phyloP scores from a whole-genome alignment of 768 basidiomycete species.

The Amanita thiersii region DNA sequence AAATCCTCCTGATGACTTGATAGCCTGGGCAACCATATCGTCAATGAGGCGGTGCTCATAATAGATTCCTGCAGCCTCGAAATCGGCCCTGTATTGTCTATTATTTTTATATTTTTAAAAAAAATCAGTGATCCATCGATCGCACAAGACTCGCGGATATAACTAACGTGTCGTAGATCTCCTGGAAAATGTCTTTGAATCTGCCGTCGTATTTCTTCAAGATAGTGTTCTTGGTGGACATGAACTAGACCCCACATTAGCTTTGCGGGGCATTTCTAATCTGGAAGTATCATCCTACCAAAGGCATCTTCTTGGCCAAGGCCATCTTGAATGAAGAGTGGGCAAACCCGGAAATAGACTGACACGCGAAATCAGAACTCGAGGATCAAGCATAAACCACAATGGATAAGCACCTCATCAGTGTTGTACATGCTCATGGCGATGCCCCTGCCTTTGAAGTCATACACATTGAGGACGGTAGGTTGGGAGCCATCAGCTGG shows the following conservation, averaged over 20 bases:
- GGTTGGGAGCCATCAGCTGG: slow-evolving; percentile 67
- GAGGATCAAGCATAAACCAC: neutral
- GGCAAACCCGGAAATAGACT: slow-evolving; percentile 93
- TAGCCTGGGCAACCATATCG: slow-evolving; percentile 96
- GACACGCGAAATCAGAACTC: neutral
- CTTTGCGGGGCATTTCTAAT: neutral
- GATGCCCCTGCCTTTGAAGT: slow-evolving; percentile 89
- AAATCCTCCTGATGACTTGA: slow-evolving; percentile 95
- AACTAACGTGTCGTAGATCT: slow-evolving; percentile 73
- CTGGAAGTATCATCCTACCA: slow-evolving; percentile 27
- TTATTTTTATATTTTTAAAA: no score
- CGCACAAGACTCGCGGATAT: no score
- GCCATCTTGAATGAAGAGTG: slow-evolving; percentile 99
- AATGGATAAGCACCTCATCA: slow-evolving; percentile 54
- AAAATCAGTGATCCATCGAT: no score
- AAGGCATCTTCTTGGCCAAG: slow-evolving; percentile 64
- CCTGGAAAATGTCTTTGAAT: slow-evolving; percentile 99
- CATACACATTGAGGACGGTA: slow-evolving; percentile 76
- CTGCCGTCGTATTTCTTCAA: slow-evolving; percentile 97
- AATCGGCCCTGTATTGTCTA: slow-evolving; percentile 63
- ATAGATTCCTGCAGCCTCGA: slow-evolving; percentile 67
- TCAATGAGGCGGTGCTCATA: slow-evolving; percentile 97
- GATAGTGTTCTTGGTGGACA: slow-evolving; percentile 98
- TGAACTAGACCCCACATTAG: slow-evolving; percentile 48
- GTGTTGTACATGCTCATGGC: slow-evolving; percentile 99